Percentiles rank a stretch among this genome's conserved stretches.
These are phyloP conservation scores for Pseudocercospora fuligena DNA, from an alignment of 2,329 filamentous ascomycete genomes.

Conservation along the genomic window DNA sequence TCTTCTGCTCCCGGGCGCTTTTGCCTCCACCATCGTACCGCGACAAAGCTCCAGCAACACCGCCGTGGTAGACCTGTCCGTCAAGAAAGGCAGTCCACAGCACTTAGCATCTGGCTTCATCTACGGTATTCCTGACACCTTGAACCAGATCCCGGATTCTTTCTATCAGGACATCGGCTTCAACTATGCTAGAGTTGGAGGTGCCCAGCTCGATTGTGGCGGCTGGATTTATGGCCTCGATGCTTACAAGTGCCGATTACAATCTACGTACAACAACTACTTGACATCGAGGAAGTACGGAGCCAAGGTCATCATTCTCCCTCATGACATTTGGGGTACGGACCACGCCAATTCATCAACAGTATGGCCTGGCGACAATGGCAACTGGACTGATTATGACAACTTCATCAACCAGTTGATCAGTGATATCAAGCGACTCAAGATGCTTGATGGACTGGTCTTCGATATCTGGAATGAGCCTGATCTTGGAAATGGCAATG, in stretches of 20 bases:
- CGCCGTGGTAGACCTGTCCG: constrained; percentile 38
- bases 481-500: constrained; percentile 38
- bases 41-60: constrained; percentile 30
- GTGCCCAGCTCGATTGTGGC: constrained; percentile 45
- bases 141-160: constrained; percentile 46
- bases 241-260: constrained; percentile 45
- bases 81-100: constrained; percentile 40
- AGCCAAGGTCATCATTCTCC: constrained; percentile 30
- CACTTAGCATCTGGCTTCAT: constrained; percentile 50
- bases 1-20: not conserved
- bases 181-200: constrained; percentile 48
- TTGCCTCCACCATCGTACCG: constrained; percentile 14
- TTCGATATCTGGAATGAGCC: constrained; percentile 63
- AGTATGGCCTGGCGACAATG: constrained; percentile 56
- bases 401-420: constrained; percentile 48
- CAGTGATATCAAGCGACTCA: constrained; percentile 45
- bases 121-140: constrained; percentile 45
- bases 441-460: constrained; percentile 45
- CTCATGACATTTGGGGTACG: constrained; percentile 36
- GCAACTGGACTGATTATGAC: constrained; percentile 55
- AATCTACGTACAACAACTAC: constrained; percentile 53
- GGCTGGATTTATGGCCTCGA: constrained; percentile 48
- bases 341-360: constrained; percentile 42
- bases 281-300: constrained; percentile 45
- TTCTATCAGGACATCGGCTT: constrained; percentile 50